Percentiles rank a stretch among this genome's conserved stretches.
Evolutionary conservation across 352 stramenopile genomes (phyloP).

Genomic region (Aphanomyces stellatus): DNA sequence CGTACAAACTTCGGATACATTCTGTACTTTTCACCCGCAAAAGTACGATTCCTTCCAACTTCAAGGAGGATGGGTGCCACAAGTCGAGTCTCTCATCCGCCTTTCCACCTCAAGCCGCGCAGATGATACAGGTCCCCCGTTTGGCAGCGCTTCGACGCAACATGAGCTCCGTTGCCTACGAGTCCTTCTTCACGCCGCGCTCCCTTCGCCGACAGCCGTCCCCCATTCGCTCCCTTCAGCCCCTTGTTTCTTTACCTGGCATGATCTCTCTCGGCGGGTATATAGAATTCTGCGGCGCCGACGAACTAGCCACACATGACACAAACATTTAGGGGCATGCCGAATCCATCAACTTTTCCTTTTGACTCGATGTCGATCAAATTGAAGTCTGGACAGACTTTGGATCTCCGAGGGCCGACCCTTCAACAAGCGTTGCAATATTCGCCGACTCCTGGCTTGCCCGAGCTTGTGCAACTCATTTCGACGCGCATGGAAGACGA

Average conservation of each 20-base stretch:
- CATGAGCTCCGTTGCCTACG: constrained; percentile 8
- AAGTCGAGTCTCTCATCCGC: not conserved
- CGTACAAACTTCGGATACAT: too few relatives aligned
- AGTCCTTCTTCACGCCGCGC: constrained; percentile 10
- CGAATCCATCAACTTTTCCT: constrained; percentile 41
- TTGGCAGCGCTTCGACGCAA: not conserved
- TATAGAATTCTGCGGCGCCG: too few relatives aligned
- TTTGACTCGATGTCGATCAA: constrained; percentile 24
- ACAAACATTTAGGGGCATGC: constrained; percentile 37
- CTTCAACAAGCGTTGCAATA: constrained; percentile 39
- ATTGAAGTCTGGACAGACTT: constrained; percentile 20
- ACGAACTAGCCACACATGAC: too few relatives aligned
- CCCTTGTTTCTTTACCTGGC: constrained; percentile 27
- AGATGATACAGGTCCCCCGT: not conserved
- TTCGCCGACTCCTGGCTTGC: constrained; percentile 33
- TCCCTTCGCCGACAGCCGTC: constrained; percentile 24
- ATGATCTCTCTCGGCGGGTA: constrained; percentile 44
- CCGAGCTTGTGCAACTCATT: constrained; percentile 27
- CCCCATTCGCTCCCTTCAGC: constrained; percentile 33
- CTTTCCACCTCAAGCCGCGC: not conserved
- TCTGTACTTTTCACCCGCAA: too few relatives aligned
- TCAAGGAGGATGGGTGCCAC: too few relatives aligned
- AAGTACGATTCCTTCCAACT: too few relatives aligned
- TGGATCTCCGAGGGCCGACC: constrained; percentile 21
- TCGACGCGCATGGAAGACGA: constrained; percentile 29